A percentile compares a stretch with the other conserved stretches of the same genome.
Conservation (phyloP, 306 rosid genomes). For the Acacia crassicarpa region DNA sequence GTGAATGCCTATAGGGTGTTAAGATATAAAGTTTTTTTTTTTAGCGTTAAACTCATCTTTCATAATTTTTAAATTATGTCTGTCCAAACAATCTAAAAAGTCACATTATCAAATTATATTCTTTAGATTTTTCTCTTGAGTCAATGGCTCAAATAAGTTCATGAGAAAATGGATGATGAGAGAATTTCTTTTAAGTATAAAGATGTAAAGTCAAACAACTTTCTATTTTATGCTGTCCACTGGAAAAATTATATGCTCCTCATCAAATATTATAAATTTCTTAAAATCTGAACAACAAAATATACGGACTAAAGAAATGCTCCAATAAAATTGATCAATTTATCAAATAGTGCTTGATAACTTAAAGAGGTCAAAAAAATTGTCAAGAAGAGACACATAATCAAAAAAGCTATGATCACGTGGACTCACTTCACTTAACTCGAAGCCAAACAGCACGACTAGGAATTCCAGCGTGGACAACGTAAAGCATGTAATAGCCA, state of each 20-base stretch:
- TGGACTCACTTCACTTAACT: conserved; percentile 36
- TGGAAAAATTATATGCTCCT: not conserved
- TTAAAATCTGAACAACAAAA: not conserved
- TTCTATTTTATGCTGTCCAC: not conserved
- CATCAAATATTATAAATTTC: not conserved
- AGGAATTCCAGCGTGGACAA: conserved; percentile 70
- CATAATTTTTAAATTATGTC: too few relatives aligned
- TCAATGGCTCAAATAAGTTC: too few relatives aligned
- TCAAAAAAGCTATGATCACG: not conserved
- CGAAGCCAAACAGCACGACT: conserved; percentile 64
- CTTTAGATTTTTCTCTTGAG: too few relatives aligned
- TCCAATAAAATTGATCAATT: not conserved
- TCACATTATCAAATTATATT: too few relatives aligned
- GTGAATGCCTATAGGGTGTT: not conserved
- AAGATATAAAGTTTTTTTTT: too few relatives aligned
- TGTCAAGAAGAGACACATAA: not conserved
- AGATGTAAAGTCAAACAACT: too few relatives aligned
- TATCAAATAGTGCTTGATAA: conserved; percentile 18
- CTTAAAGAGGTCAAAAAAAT: conserved; percentile 12
- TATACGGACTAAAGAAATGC: not conserved
- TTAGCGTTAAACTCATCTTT: too few relatives aligned
- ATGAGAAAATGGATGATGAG: too few relatives aligned
- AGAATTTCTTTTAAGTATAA: too few relatives aligned
- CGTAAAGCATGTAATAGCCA: conserved; percentile 61
- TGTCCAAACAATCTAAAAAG: too few relatives aligned